Evolutionary conservation across 1,284 basidiomycete species (phyloP), one percentile per base, ranked within the genome.

Genomic region (Phylloboletellus chloephorus): DNA sequence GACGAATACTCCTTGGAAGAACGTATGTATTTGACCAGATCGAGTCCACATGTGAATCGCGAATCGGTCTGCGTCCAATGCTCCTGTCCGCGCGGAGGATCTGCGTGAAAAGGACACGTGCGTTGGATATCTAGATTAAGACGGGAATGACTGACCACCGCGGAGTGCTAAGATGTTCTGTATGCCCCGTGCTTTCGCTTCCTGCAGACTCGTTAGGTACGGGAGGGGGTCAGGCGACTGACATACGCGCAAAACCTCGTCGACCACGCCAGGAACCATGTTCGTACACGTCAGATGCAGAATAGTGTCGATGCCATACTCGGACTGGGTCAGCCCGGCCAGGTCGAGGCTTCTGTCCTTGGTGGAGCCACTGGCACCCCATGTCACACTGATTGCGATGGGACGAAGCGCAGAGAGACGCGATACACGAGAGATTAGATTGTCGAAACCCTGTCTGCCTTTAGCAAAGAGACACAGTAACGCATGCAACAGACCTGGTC

Each of bases 211-310:
- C 3, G n/a, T 61, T 33, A 46, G 37, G 35, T 26, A 33, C 5
- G 8, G 8, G 24, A 37, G 26, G 31, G 17, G 11, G 6, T 2
- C 1, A 31, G 17, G 10, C 25, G 7, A 30, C 25, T 3, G 26
- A 61, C 67, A 43, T 58, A 95, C 92, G 66, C 77, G 74, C 33
- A 99, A 66, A 15, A 85, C 85, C 30, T 82, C 73, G 60, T 97
- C 91, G 5, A 99, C 80, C 66, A 83, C 81, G 16, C 87, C 89
- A 49, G 85, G 78, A 50, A 84, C 76, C 88, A 96, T 95, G 63
- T 98, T 98, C 15, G 96, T 98, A 68, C 96, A 99, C 12, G 96
- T 98, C 51, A 99, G 64, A 71, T 99, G 96, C 54, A 99, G 68
- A 47, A 98, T 79, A 0, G 91, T 90, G 58, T 93, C 87, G 33